Base-by-base conservation (phyloP, 192 early-diverging fungal species). In the Entomortierella lignicola region DNA sequence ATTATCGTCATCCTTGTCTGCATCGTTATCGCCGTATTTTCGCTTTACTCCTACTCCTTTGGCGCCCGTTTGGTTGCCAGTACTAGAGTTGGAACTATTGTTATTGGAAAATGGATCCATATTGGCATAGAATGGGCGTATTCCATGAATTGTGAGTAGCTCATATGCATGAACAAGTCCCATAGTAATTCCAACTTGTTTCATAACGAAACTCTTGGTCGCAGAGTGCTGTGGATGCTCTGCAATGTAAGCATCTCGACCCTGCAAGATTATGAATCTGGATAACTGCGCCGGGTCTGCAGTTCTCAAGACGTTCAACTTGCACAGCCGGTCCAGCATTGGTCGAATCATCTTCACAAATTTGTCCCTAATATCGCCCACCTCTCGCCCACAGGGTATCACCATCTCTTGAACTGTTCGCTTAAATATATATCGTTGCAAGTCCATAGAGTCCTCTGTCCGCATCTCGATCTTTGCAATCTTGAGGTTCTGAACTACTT, bases 371-470 rank as follows among this genome's bases (percentile, higher is more conserved):
- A 77, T 80, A 11, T 79, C 63, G 0, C 69, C 66, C 43, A 81
- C 55, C 47, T 79, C 88, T 54, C 83, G 80, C 17, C 70, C 89
- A 17, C 92, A 67, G 5, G 89, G 82, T 0, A 96, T 82, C 8
- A 93, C 85, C 3, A 94, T 74, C 27, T 86, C 85, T n/a, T 94
- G 89, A 25, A 94, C 80, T 0, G 37, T 82, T 1, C 92, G 86
- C 29, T 89, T 88, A 65, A 90, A 89, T 1, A 90, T 89, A 67
- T 92, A 97, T 5, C 86, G 86, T 42, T 83, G 85, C 6, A 98
- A 87, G 66, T 98, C 97, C 48, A 91, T 74, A 1, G 92, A 94
- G 57, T 96, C 95, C 70, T 98, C 97, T 1, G 95, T 95, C 23
- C 97, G 84, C 42, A 96, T 83, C 77, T 96, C 93, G 25, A 96